Conservation (phyloP, 2,329 filamentous ascomycete genomes). For the Claviceps pazoutovae region DNA sequence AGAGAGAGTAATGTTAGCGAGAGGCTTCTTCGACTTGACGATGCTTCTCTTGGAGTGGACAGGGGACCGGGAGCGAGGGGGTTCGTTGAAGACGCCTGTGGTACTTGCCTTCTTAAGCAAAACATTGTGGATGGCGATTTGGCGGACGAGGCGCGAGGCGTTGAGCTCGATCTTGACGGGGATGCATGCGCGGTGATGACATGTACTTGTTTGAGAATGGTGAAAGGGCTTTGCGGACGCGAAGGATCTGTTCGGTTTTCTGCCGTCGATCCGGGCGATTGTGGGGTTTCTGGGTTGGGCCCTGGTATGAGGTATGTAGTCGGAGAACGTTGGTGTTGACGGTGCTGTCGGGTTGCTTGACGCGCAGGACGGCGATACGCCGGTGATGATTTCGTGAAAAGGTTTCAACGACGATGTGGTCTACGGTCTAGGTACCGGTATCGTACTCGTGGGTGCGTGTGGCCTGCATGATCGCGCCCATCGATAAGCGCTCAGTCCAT, state of each 20-base stretch:
- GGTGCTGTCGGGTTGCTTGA: background rate
- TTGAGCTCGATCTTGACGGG: background rate
- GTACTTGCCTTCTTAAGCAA: conserved; percentile 42
- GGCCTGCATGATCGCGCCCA: too few relatives aligned
- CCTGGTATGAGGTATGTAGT: background rate
- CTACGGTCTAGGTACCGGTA: background rate
- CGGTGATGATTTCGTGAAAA: background rate
- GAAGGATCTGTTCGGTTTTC: background rate
- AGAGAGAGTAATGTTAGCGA: background rate
- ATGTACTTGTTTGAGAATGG: background rate
- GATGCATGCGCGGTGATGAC: background rate
- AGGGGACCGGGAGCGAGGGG: conserved; percentile 1
- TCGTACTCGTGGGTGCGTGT: too few relatives aligned
- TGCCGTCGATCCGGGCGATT: background rate
- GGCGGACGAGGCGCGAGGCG: background rate
- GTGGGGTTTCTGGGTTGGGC: background rate
- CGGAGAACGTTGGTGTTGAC: background rate
- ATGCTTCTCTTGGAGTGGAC: background rate
- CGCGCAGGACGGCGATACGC: background rate
- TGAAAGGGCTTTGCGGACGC: background rate
- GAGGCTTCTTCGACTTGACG: background rate
- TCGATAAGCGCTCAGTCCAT: too few relatives aligned
- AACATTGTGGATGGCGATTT: conserved; percentile 32
- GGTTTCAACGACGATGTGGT: background rate
- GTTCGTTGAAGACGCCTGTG: background rate